Base-by-base conservation (phyloP, 352 stramenopile genomes). In the Thraustochytrium striatum region DNA sequence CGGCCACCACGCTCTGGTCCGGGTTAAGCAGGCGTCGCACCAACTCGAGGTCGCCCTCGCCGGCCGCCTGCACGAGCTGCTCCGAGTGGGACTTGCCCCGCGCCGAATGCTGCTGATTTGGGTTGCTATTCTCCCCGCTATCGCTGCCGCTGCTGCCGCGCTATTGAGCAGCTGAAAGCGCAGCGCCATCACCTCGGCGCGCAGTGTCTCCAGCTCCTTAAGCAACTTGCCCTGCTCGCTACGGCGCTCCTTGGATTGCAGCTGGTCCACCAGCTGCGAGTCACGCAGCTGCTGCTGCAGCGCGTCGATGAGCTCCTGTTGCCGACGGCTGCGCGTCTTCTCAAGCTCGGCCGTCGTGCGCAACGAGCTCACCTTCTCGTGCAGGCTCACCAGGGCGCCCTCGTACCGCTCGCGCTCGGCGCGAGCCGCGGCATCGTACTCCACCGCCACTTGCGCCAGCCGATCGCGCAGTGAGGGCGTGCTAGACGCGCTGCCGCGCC, bases 151-250 rank as follows among this genome's bases (percentile, higher is more conserved):
- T 8, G 44, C 55, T n/a, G 36, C 9, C 32, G 7, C 33, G 30
- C 3, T 28, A 41, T 81, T 80, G 53, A 72, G 53, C 35, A 81
- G 30, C 53, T 78, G 53, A 35, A 81, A 81, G 8, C 72, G 72
- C 47, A 81, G 28, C 36, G 53, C 57, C 68, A 81, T 65, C 28
- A 81, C 72, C 62, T 81, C 72, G 38, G 43, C 53, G 33, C 57
- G 52, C 13, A 78, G 57, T 3, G 7, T 36, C 38, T 81, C 72
- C 32, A 72, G 38, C n/a, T 73, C 72, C 25, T 81, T 78, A 62
- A 78, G 32, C 11, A 78, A 41, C 25, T 78, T 80, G 25, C 68
- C 43, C 68, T 73, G 53, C 3, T 65, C 72, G 1, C 65, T 25
- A 16, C 65, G 41, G 5, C 65, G 39, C 36, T 75, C 65, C 39